Percentiles rank a stretch among this genome's conserved stretches.
Evolutionary conservation across 1,284 basidiomycete genomes (phyloP).

Genomic region (Cutaneotrichosporon sp.): DNA sequence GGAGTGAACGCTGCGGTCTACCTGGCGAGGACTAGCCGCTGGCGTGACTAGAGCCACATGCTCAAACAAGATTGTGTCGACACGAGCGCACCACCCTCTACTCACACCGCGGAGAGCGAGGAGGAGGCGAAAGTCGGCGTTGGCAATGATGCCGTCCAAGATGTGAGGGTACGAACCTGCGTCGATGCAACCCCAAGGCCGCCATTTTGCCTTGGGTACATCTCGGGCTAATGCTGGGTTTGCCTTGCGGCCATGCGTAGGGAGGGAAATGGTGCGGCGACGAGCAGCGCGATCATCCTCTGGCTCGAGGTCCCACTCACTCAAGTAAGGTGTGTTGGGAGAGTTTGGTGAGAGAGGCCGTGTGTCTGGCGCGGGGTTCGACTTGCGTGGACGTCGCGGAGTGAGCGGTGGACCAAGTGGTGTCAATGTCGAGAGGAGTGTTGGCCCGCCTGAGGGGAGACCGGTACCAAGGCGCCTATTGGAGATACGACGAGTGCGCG

Average conservation of each 20-base stretch:
- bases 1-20: not conserved
- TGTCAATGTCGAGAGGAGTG: not conserved
- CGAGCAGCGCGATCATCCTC: not conserved
- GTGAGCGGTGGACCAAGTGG: not conserved
- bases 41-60: slow-evolving; percentile 2
- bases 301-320: slow-evolving; percentile 3
- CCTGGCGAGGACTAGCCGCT: not conserved
- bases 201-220: not conserved
- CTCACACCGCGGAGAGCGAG: slow-evolving; percentile 2
- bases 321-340: not conserved
- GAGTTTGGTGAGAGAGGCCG: not conserved
- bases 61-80: slow-evolving; percentile 5
- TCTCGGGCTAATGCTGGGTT: not conserved
- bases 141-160: not conserved
- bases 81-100: not conserved
- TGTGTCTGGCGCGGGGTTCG: not conserved
- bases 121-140: not conserved
- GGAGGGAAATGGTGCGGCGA: slow-evolving; percentile 5
- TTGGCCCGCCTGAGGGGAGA: not conserved
- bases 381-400: not conserved
- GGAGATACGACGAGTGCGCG: slow-evolving; percentile 1
- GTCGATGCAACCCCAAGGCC: slow-evolving; percentile 1
- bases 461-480: not conserved
- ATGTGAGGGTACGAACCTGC: not conserved
- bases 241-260: slow-evolving; percentile 2